A percentile compares a stretch with the other conserved stretches of the same genome.
Evolutionary conservation across 495 filamentous ascomycete species (phyloP).

Genomic region (Apiosordaria backusii): DNA sequence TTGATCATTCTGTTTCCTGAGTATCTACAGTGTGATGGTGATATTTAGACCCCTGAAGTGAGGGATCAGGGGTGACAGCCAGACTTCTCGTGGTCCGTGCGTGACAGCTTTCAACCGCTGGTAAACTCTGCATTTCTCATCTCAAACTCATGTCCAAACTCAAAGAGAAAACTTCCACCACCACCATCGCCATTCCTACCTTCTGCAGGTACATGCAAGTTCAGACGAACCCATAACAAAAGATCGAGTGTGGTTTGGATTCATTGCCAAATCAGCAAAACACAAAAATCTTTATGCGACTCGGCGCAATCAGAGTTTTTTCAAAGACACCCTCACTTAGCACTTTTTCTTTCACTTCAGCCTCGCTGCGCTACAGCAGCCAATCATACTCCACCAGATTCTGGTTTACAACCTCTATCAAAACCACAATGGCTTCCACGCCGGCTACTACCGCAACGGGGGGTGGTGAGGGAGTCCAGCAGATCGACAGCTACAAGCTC

Average conservation of each 20-base stretch:
- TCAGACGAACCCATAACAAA: background rate
- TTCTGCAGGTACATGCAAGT: background rate
- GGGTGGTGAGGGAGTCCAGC: background rate
- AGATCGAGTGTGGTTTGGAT: background rate
- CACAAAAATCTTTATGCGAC: slow-evolving; percentile 9
- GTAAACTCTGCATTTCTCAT: slow-evolving; percentile 3
- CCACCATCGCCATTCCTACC: background rate
- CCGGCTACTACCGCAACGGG: slow-evolving; percentile 1
- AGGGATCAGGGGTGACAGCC: background rate
- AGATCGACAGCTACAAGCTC: slow-evolving; percentile 7
- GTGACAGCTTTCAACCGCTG: background rate
- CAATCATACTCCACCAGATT: slow-evolving; percentile 5
- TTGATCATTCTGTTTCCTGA: no score
- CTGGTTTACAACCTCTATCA: background rate
- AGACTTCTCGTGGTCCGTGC: slow-evolving; percentile 10
- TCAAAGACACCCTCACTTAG: background rate
- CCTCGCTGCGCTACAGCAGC: background rate
- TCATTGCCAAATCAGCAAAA: background rate
- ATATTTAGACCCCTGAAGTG: background rate
- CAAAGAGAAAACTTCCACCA: background rate
- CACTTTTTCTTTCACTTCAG: background rate
- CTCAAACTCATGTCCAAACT: slow-evolving; percentile 3
- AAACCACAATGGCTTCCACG: slow-evolving; percentile 15
- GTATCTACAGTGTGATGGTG: background rate
- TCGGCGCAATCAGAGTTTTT: slow-evolving; percentile 17